phyloP scores from a whole-genome alignment of 2,329 filamentous ascomycete genomes.

The Paraconiothyrium brasiliense region DNA sequence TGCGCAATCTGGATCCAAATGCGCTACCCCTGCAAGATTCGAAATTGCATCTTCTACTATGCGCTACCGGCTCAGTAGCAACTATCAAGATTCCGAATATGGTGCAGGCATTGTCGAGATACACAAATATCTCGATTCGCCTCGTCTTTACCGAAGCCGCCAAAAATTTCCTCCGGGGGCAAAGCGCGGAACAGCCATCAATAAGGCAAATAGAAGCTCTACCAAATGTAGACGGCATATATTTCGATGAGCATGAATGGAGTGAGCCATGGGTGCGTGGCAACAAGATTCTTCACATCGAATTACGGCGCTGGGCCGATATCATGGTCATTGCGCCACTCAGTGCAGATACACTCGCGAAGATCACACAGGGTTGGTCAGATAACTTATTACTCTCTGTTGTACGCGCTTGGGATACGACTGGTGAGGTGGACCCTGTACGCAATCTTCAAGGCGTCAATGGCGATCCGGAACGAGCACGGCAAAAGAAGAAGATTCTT shows the following conservation, averaged over 20 bases:
- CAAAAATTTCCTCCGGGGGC: constrained; percentile 77
- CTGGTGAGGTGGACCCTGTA: constrained; percentile 43
- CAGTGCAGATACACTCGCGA: constrained; percentile 85
- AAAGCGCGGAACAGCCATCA: constrained; percentile 79
- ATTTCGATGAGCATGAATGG: constrained; percentile 90
- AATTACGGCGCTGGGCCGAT: constrained; percentile 83
- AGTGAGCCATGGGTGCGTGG: constrained; percentile 78
- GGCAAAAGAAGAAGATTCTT: constrained; percentile 67
- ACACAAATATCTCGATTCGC: constrained; percentile 76
- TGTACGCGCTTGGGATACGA: constrained; percentile 86
- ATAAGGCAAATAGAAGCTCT: constrained; percentile 67
- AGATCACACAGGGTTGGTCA: constrained; percentile 79
- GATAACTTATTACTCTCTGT: constrained; percentile 79
- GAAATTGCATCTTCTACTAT: constrained; percentile 69
- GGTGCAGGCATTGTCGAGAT: constrained; percentile 62
- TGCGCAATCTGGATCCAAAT: constrained; percentile 32
- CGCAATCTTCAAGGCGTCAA: constrained; percentile 37
- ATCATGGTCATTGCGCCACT: constrained; percentile 82
- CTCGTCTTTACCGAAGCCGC: constrained; percentile 81
- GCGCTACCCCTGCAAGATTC: constrained; percentile 40
- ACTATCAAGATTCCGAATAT: constrained; percentile 76
- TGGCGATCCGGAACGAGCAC: constrained; percentile 27
- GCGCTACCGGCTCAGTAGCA: constrained; percentile 79
- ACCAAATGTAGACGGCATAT: constrained; percentile 81
- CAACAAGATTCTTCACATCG: constrained; percentile 87